Percentiles rank a stretch among this genome's conserved stretches.
Conservation (phyloP, 2,329 filamentous ascomycete species). For the Pyrenophora teres region DNA sequence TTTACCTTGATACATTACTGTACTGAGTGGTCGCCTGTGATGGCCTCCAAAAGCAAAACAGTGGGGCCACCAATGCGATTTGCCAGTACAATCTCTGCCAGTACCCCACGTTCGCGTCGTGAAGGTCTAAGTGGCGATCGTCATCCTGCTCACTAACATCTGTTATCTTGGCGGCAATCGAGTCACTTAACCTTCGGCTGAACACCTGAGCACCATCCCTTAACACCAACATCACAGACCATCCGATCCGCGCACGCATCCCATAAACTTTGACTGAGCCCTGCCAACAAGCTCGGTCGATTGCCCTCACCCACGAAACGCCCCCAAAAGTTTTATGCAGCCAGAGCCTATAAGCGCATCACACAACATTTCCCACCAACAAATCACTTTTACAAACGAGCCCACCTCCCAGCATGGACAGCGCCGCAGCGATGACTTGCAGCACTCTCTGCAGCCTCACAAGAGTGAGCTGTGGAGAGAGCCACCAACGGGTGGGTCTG, state of each 20-base stretch:
- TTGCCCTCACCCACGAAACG: constrained; percentile 36
- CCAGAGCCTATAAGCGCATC: constrained; percentile 60
- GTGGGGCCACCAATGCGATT: constrained; percentile 2
- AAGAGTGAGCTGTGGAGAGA: constrained; percentile 40
- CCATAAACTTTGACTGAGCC: constrained; percentile 42
- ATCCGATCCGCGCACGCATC: constrained; percentile 25
- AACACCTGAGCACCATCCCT: not conserved
- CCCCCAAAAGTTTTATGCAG: constrained; percentile 66
- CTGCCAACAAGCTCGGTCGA: constrained; percentile 61
- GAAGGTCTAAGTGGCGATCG: constrained; percentile 17
- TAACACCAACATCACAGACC: constrained; percentile 20
- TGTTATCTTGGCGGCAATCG: constrained; percentile 17
- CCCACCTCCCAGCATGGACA: constrained; percentile 64
- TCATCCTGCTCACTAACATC: constrained; percentile 14
- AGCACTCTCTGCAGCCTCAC: constrained; percentile 49
- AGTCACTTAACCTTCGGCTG: constrained; percentile 18
- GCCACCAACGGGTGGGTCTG: constrained; percentile 20
- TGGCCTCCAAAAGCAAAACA: constrained; percentile 1
- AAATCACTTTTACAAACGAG: constrained; percentile 45
- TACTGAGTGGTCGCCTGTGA: constrained; percentile 1
- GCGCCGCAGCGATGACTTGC: constrained; percentile 53
- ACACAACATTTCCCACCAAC: constrained; percentile 51
- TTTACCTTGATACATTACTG: not conserved
- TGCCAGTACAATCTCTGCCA: constrained; percentile 3
- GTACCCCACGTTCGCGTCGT: constrained; percentile 19